These are phyloP conservation scores for Haplosporangium sp. DNA, from an alignment of 371 early-diverging fungal genomes.

Conservation along the genomic window DNA sequence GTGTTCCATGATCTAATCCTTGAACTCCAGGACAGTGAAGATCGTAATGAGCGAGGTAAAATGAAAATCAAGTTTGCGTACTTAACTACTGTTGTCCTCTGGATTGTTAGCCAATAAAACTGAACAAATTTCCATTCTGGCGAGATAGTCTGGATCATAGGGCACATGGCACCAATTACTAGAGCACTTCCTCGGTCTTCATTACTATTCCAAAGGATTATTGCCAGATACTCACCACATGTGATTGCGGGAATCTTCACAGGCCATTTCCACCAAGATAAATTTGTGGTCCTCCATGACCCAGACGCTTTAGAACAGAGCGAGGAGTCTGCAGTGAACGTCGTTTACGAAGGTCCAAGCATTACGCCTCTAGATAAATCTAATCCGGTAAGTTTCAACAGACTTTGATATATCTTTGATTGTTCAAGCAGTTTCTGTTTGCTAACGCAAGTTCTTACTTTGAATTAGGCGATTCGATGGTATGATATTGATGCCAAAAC, in stretches of 20 bases:
- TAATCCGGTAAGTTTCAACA: constrained; percentile 59
- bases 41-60: constrained; percentile 59
- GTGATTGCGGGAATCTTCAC: constrained; percentile 71
- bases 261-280: constrained; percentile 68
- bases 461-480: constrained; percentile 50
- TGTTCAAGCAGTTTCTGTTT: background rate
- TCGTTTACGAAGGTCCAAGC: constrained; percentile 66
- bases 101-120: background rate
- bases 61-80: background rate
- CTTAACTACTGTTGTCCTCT: background rate
- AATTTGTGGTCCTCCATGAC: constrained; percentile 49
- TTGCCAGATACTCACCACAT: constrained; percentile 70
- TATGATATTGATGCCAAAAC: constrained; percentile 53
- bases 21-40: constrained; percentile 68
- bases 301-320: constrained; percentile 46
- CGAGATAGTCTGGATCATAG: constrained; percentile 68
- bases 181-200: constrained; percentile 66
- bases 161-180: constrained; percentile 67
- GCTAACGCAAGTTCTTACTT: background rate
- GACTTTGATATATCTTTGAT: no score
- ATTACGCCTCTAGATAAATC: constrained; percentile 63
- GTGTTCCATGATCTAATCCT: constrained; percentile 63
- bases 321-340: constrained; percentile 59
- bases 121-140: background rate
- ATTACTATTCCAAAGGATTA: constrained; percentile 66